Base-by-base conservation (phyloP, 495 filamentous ascomycete species). In the Penicillium herquei region DNA sequence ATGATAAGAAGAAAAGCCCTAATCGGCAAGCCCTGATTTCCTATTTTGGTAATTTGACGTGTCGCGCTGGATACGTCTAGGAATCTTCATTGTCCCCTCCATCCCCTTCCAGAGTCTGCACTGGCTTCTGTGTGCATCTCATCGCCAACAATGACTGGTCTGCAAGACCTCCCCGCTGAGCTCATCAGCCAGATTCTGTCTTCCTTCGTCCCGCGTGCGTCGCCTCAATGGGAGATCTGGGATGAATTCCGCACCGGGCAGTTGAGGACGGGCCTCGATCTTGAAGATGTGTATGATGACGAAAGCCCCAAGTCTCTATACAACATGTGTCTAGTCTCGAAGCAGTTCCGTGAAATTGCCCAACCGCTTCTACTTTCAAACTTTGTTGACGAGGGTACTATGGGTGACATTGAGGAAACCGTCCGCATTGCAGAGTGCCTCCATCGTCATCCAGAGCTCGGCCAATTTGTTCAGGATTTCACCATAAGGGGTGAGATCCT, bases 351-450 rank as follows among this genome's bases (percentile, higher is more conserved):
- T 8, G 59, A 59, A 3, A 18, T 68, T 8, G 65, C 59, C 1
- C 65, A 70, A 39, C 68, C 68, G 34, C 49, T 68, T 18, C 45
- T 70, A n/a, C 65, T 63, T 26, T 49, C 37, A 0, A 31, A 63
- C 9, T 54, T 62, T 26, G 31, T 16, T 5, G 54, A 67, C 21
- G 51, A 56, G 31, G 56, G 45, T 40, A 14, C 32, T 11, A 1
- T 11, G 3, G 45, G 44, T 3, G 44, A 51, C 35, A 33, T 45
- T 10, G 14, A 3, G 5, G 40, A 40, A n/a, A 54, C 59, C 1
- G 33, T 62, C 18, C 11, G 17, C 8, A 63, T 68, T 37, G 54
- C 53, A 32, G 56, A 40, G 34, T 16, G 52, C 16, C 31, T 70
- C 14, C 61, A 51, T 52, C 49, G 16, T 6, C 51, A 49, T 7